Evolutionary conservation across 1,139 yeast species (phyloP), one percentile per base, ranked within the genome.

Genomic region (Meyerozyma smithsonii): DNA sequence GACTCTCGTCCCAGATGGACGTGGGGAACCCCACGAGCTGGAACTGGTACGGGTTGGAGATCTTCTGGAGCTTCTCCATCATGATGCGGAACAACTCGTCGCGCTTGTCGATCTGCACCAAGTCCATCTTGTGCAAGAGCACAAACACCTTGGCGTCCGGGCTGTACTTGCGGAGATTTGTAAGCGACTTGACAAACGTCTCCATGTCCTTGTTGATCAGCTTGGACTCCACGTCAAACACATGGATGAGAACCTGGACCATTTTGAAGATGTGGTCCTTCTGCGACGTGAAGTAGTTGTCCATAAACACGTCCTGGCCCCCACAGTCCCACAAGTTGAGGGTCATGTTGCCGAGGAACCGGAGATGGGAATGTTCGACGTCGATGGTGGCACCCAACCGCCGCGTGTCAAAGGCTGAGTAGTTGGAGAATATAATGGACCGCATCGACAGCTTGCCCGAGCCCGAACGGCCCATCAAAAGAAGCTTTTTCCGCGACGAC

Each of bases 401-500:
- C 49, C 97, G 74, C 2, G 99, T 92, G 56, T 92, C 98, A 56
- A 90, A 87, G 0, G 99, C 98, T 3, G 96, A 86, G 62, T 92
- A 94, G 58, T 94, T 92, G 56, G 92, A 81, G 61, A 92, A 92
- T 50, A 92, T 92, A 47, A 92, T 92, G 37, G 96, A 87, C 52
- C 98, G 72, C 99, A 92, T 92, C 8, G 97, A 89, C 5, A 96
- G 87, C 61, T 92, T 92, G 3, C 99, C 99, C 7, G 96, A 87
- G 36, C 99, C 97, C 18, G 95, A 84, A 38, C 97, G 84, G 64
- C 98, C 98, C 92, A 72, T 72, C 37, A 72, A 55, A 38, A 72
- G 62, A 38, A 72, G 62, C 54, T 72, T 72, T 57, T 71, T 71
- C 38, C 73, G 56, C 15, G 69, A 62, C 11, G 68, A 56, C 21